Conservation (phyloP, 768 basidiomycete species). For the Mycena alexandri region DNA sequence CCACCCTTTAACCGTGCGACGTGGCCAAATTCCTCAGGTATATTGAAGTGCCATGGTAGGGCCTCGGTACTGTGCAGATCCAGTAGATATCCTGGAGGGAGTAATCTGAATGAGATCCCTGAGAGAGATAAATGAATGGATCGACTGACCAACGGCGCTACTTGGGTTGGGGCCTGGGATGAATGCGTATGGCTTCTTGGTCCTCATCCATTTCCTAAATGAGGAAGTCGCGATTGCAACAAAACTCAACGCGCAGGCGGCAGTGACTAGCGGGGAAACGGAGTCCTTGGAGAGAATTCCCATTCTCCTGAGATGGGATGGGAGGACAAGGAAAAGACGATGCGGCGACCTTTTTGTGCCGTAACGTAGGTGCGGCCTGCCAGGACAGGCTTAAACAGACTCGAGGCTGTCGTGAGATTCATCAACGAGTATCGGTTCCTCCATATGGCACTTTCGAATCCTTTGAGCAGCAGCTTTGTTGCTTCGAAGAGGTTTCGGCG, state of each 20-base stretch:
- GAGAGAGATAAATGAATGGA: background rate
- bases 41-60: constrained; percentile 40
- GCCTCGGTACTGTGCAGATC: constrained; percentile 41
- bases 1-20: constrained; percentile 41
- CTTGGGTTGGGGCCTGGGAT: constrained; percentile 17
- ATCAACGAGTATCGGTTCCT: constrained; percentile 5
- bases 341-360: background rate
- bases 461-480: constrained; percentile 14
- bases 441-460: constrained; percentile 10
- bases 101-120: background rate
- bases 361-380: background rate
- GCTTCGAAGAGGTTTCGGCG: background rate
- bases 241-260: background rate
- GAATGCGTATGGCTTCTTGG: constrained; percentile 22
- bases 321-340: no score
- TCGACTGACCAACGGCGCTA: background rate
- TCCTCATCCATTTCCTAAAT: constrained; percentile 17
- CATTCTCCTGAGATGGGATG: background rate
- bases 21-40: constrained; percentile 41
- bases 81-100: constrained; percentile 37
- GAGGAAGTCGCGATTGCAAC: constrained; percentile 16
- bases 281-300: background rate
- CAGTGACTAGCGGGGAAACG: constrained; percentile 8
- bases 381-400: background rate
- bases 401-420: background rate